Base-by-base conservation (phyloP, 2,329 filamentous ascomycete genomes). In the Sordariomycetes sp. region DNA sequence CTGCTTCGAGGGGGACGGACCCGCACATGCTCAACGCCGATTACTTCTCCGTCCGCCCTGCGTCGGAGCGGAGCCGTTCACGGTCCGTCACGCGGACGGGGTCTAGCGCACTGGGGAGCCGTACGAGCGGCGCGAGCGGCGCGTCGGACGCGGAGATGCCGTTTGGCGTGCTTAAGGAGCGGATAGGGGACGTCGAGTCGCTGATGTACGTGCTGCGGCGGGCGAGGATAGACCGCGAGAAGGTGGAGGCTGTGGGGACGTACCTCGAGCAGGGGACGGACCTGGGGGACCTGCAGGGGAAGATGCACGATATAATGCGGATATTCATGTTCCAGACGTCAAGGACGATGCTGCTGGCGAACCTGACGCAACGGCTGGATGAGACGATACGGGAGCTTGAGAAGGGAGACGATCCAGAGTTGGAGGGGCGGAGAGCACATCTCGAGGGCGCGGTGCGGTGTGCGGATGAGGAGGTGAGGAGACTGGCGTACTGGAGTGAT, bases 251-350 rank as follows among this genome's bases (percentile, higher is more conserved):
- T 0, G 79, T 96, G 24, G 84, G 87, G 64, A 87, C 81, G 61
- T 99, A 96, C 66, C 75, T 96, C n/a, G 75, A 84, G 50, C 78
- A 94, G 56, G 82, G 81, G 6, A 83, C 87, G 25, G 90, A 96
- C 63, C 73, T 97, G 32, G 77, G 78, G 57, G 87, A 90, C 60
- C 74, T 99, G 22, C 78, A 86, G 60, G 78, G 86, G 57, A 77
- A 85, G 67, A 92, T 96, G 78, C 86, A 89, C 57, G 83, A 90
- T 52, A 87, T 96, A 62, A 91, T 96, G 90, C 77, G 82, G 0
- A 76, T 87, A 59, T 89, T 97, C 65, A 77, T 99, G 22, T 99
- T 96, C 67, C 92, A 97, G 68, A 85, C 86, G 20, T 96, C 91
- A 2, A 81, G 91, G 25, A 82, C 86, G 60, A 82, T 90, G 58